These are phyloP conservation scores for Colletotrichum sp. DNA, from an alignment of 2,329 filamentous ascomycete species.

Conservation along the genomic window DNA sequence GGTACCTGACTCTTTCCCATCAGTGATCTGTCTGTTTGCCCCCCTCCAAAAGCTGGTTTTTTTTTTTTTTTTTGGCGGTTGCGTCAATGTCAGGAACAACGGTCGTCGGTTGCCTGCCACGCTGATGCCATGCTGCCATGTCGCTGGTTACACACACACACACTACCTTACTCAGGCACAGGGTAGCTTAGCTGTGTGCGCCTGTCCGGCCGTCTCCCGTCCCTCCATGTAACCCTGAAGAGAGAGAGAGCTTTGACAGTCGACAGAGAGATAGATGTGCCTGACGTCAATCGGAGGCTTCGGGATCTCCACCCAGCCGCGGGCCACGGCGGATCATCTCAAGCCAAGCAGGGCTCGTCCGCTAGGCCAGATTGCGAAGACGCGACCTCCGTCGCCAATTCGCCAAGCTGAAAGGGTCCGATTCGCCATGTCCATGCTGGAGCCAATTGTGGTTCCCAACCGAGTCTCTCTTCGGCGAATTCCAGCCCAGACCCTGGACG, in stretches of 20 bases:
- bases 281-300: slow-evolving; percentile 22
- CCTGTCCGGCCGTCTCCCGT: slow-evolving; percentile 1
- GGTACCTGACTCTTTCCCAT: slow-evolving; percentile 1
- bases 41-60: background rate
- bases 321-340: background rate
- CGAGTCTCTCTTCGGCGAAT: background rate
- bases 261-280: background rate
- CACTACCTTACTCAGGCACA: background rate
- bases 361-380: background rate
- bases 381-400: background rate
- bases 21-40: background rate
- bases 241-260: background rate
- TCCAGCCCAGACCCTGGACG: background rate
- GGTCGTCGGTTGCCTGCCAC: background rate
- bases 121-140: background rate
- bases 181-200: background rate
- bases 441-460: background rate
- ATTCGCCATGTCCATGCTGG: background rate
- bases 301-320: slow-evolving; percentile 11
- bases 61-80: background rate
- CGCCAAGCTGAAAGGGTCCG: slow-evolving; percentile 11
- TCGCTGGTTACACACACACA: background rate
- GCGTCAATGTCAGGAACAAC: background rate
- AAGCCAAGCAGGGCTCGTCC: background rate
- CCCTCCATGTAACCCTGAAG: background rate